Evolutionary conservation across 129 eudicot genomes (phyloP).

Genomic region (Artemisia annua): DNA sequence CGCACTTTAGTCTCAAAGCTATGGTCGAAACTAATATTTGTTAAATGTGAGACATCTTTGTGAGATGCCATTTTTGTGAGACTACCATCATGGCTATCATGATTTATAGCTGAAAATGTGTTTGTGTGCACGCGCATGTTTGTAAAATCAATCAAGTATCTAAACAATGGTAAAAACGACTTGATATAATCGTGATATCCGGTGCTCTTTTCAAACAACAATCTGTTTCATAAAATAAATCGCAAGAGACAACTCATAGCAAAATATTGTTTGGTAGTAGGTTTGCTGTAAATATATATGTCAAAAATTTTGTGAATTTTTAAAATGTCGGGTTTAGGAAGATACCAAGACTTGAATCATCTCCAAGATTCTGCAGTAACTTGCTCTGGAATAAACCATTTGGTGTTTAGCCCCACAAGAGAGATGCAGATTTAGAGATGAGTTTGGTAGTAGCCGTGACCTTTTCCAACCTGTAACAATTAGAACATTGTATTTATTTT

Average conservation of each 20-base stretch:
- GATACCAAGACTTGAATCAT: not conserved
- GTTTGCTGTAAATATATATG: not conserved
- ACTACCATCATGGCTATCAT: not conserved
- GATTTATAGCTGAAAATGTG: not conserved
- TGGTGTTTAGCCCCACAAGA: constrained; percentile 42
- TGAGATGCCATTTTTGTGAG: not conserved
- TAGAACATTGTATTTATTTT: not conserved
- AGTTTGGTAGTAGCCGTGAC: constrained; percentile 33
- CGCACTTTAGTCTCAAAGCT: not conserved
- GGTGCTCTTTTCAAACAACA: not conserved
- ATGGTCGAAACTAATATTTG: not conserved
- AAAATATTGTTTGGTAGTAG: not conserved
- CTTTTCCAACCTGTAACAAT: constrained; percentile 45
- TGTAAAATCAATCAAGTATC: too few relatives aligned
- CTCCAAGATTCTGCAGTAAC: not conserved
- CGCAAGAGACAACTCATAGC: not conserved
- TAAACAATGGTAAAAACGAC: not conserved
- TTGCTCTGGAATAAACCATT: not conserved
- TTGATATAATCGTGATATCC: not conserved
- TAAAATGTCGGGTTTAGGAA: not conserved
- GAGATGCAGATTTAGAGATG: constrained; percentile 42
- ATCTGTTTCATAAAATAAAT: not conserved
- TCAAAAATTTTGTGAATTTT: not conserved
- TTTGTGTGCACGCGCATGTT: too few relatives aligned
- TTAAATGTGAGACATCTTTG: not conserved